Percentiles rank a stretch among this genome's conserved stretches.
phyloP scores from a whole-genome alignment of 768 basidiomycete species.

The Lactifluus subvellereus region DNA sequence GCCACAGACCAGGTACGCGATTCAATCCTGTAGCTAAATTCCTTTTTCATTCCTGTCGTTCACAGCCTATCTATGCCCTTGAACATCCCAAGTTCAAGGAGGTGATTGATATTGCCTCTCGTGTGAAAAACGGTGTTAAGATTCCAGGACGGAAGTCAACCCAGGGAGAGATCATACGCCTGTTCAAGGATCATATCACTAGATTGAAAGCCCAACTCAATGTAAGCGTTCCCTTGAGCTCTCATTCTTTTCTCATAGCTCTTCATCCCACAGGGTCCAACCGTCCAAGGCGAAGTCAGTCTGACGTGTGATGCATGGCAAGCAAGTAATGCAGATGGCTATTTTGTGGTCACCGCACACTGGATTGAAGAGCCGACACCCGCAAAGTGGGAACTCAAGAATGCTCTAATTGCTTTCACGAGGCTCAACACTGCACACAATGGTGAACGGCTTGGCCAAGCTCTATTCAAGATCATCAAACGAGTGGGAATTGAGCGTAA shows the following conservation, averaged over 20 bases:
- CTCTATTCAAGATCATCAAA: too few species aligned
- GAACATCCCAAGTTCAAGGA: neutral
- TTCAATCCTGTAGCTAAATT: too few species aligned
- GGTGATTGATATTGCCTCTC: neutral
- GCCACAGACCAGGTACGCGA: too few species aligned
- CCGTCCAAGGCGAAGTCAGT: neutral
- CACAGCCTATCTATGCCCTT: too few species aligned
- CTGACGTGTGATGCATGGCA: neutral
- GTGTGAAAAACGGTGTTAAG: neutral
- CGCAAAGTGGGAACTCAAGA: neutral
- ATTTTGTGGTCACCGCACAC: too few species aligned
- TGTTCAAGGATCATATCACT: too few species aligned
- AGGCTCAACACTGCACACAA: neutral
- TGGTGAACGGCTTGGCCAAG: too few species aligned
- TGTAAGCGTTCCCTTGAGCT: too few species aligned
- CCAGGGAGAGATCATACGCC: neutral
- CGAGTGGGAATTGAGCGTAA: neutral
- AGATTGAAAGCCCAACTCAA: too few species aligned
- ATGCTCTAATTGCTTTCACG: neutral
- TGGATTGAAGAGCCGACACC: too few species aligned
- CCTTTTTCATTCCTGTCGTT: too few species aligned
- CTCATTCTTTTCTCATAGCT: neutral
- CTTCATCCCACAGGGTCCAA: neutral
- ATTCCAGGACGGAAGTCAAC: neutral
- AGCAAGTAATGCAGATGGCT: neutral